Conservation (phyloP, 306 rosid genomes). For the Begonia masoniana region DNA sequence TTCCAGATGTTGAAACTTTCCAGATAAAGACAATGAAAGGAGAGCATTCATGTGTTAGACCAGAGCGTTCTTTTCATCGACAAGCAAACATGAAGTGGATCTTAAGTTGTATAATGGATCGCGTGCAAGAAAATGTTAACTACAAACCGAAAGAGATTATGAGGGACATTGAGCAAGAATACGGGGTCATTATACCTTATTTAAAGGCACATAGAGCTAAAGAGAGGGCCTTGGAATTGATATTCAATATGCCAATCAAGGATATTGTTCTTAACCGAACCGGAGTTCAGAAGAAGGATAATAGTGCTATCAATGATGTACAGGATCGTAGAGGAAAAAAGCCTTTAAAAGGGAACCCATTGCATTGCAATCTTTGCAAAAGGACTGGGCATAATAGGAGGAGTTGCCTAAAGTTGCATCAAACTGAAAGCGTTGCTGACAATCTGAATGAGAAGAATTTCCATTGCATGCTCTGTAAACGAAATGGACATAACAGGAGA, state of each 20-base stretch:
- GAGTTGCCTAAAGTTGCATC: slow-evolving; percentile 2
- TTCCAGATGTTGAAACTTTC: slow-evolving; percentile 7
- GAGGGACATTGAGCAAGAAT: slow-evolving; percentile 6
- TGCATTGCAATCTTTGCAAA: slow-evolving; percentile 9
- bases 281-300: neutral
- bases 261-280: slow-evolving; percentile 5
- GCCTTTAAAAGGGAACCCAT: slow-evolving; percentile 3
- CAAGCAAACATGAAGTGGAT: slow-evolving; percentile 11
- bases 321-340: neutral
- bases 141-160: slow-evolving; percentile 9
- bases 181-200: slow-evolving; percentile 7
- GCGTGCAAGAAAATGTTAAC: neutral
- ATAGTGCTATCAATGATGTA: neutral
- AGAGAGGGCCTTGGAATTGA: slow-evolving; percentile 5
- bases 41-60: neutral
- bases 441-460: neutral
- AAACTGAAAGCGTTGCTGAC: neutral
- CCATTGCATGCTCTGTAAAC: slow-evolving; percentile 2
- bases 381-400: slow-evolving; percentile 9
- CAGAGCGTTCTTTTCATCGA: slow-evolving; percentile 7
- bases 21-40: slow-evolving; percentile 6
- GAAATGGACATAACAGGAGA: slow-evolving; percentile 3
- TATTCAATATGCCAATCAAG: slow-evolving; percentile 6
- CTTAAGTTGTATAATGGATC: slow-evolving; percentile 5
- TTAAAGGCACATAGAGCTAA: slow-evolving; percentile 8